Percentiles rank a stretch among this genome's conserved stretches.
These are phyloP conservation scores for Dictyophora rubrovolvata DNA, from an alignment of 768 basidiomycete species.

Conservation along the genomic window DNA sequence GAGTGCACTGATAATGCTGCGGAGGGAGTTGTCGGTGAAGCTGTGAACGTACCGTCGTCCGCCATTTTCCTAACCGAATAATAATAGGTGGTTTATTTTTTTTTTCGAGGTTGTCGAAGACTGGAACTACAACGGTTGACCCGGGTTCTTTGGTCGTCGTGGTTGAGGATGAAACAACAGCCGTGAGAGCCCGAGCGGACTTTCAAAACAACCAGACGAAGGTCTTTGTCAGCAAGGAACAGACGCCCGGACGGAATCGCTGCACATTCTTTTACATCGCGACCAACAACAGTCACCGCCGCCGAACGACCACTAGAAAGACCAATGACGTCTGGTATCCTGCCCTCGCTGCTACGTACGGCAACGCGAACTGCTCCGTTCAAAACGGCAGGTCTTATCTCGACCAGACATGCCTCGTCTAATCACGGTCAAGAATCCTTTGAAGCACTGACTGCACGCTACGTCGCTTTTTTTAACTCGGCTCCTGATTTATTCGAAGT, in stretches of 20 bases:
- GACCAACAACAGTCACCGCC: not conserved
- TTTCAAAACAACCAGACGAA: not conserved
- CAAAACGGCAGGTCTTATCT: conserved; percentile 33
- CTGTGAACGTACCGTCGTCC: conserved; percentile 12
- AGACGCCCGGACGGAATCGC: not conserved
- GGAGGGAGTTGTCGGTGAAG: conserved; percentile 3
- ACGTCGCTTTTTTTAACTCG: conserved; percentile 85
- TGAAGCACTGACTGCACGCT: conserved; percentile 89
- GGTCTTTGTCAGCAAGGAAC: not conserved
- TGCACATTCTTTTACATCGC: not conserved
- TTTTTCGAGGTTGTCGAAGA: not conserved
- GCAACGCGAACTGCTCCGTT: conserved; percentile 34
- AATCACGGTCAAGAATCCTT: conserved; percentile 84
- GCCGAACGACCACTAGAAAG: not conserved
- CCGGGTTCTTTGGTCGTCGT: not conserved
- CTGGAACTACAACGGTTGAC: too few relatives aligned
- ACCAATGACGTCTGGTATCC: conserved; percentile 29
- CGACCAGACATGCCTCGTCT: conserved; percentile 31
- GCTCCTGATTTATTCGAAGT: conserved; percentile 97
- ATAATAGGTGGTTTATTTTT: not conserved
- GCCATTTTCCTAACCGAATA: conserved; percentile 5
- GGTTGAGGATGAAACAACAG: not conserved
- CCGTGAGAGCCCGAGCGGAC: not conserved
- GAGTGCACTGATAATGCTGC: conserved; percentile 1
- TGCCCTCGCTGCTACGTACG: conserved; percentile 55